Percentiles rank a stretch among this genome's conserved stretches.
Conservation (phyloP, 1,284 basidiomycete genomes). For the Cryptococcus hybrid region DNA sequence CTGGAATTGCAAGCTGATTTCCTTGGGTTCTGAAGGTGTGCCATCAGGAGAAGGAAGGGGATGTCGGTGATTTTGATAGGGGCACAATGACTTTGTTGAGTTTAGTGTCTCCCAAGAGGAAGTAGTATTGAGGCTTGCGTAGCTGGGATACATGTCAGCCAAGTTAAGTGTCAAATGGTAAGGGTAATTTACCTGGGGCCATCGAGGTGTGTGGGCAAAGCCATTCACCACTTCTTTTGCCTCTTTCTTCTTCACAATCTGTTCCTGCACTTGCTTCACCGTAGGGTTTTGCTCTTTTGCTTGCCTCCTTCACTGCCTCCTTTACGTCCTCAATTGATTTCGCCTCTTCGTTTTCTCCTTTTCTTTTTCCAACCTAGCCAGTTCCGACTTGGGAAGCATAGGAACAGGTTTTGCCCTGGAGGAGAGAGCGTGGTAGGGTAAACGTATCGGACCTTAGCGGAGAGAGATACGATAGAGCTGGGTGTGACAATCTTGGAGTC, state of each 20-base stretch:
- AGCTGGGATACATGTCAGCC: constrained; percentile 53
- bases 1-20: constrained; percentile 91
- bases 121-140: constrained; percentile 85
- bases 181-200: constrained; percentile 67
- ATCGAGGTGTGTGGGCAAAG: constrained; percentile 86
- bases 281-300: constrained; percentile 57
- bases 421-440: constrained; percentile 26
- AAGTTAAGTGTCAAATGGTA: background rate
- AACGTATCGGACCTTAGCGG: constrained; percentile 61
- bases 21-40: constrained; percentile 65
- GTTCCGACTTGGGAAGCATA: constrained; percentile 12
- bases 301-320: constrained; percentile 19
- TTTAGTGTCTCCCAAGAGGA: constrained; percentile 89
- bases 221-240: constrained; percentile 55
- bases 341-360: constrained; percentile 1
- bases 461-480: constrained; percentile 82
- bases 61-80: constrained; percentile 81
- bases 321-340: constrained; percentile 26
- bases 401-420: constrained; percentile 6
- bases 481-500: constrained; percentile 88
- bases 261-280: constrained; percentile 48
- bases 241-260: constrained; percentile 39
- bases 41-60: constrained; percentile 59
- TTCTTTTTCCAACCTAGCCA: background rate
- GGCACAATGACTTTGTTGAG: constrained; percentile 86